Base-by-base conservation (phyloP, 192 early-diverging fungal genomes). In the Podochytrium sp. region DNA sequence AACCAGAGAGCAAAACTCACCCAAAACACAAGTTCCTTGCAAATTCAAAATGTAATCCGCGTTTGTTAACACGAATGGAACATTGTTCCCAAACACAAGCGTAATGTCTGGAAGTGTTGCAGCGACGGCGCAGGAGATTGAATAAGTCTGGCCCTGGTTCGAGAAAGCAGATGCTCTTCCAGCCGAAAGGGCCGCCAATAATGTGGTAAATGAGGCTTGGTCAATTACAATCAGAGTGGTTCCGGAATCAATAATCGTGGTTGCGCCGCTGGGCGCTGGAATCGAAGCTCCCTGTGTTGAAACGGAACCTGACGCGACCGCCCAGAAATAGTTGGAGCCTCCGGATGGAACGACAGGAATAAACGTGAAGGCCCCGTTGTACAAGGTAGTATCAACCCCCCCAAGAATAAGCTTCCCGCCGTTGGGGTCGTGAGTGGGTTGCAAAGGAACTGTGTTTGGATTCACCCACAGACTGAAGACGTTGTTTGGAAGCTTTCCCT, bases 281-380 rank as follows among this genome's bases (percentile, higher is more conserved):
- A 70, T 7, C 14, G 29, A n/a, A 29, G 43, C 25, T 12, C 42
- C 43, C 10, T 33, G 51, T n/a, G 56, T 37, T 10, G 37, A 27
- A 12, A 56, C 27, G 1, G 51, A 53, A 25, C 25, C n/a, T 32
- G 52, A 14, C 25, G 12, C 10, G 2, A 70, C 52, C 14, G 67
- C 52, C 67, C 67, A 70, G 33, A 37, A 70, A 38, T 56, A 70
- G 18, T 10, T 42, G 30, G 67, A 37, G 49, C 67, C 52, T 23
- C 32, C 47, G 14, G 40, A 37, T 0, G 55, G 38, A 14, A 71
- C 57, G 25, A 71, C 40, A 23, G 53, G 5, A 25, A 71, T 10
- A 42, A 71, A 71, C 2, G n/a, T 38, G 34, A 71, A 59, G 1
- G 33, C n/a, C 4, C 69, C 69, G 6, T 7, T 32, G 42, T 71